Evolutionary conservation across 352 stramenopile species (phyloP), one percentile per base, ranked within the genome.

Genomic region (Phytophthora macrochlamydospora): DNA sequence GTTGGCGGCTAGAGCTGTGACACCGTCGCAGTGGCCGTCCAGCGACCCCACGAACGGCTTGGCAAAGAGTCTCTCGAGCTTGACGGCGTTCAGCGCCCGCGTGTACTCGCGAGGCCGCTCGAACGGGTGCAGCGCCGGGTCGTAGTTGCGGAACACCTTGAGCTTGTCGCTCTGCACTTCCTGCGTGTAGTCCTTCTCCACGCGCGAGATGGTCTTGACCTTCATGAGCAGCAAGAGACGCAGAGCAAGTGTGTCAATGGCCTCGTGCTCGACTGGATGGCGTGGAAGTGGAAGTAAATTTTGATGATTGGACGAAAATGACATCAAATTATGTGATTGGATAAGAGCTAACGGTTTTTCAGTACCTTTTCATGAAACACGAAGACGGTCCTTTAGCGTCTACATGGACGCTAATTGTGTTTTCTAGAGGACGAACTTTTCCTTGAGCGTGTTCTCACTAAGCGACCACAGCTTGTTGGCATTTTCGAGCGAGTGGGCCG

Each of bases 1-100:
- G 68, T 86, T 98, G 28, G 91, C 91, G 32, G 92, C 93, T 30
- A 98, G 79, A 51, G 88, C 93, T 53, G 92, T 98, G 14, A 99
- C 94, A 24, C 95, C 92, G 81, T 99, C 98, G 52, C 83, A 91
- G 76, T 99, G 98, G 33, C 97, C 98, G 52, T 99, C 95, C 37
- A 99, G 73, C 59, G 98, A 96, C 30, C 96, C 97, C 7, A 99
- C 70, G 62, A 99, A 98, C 3, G 98, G 98, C 73, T 98, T 98
- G 51, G 98, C 98, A 83, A 99, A 99, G 78, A 99, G 90, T 5
- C 97, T 95, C 71, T 99, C 96, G 40, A 99, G 83, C 78, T 99
- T 99, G 42, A 97, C 97, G 11, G 97, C 94, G 63, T 98, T 98
- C 49, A 99, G 71, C 43, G 98, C 97, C 42, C 97, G 88, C 9